Percentiles rank a stretch among this genome's conserved stretches.
Evolutionary conservation across 176 grass and related monocot species (phyloP).

Genomic region (Musa beccarii): DNA sequence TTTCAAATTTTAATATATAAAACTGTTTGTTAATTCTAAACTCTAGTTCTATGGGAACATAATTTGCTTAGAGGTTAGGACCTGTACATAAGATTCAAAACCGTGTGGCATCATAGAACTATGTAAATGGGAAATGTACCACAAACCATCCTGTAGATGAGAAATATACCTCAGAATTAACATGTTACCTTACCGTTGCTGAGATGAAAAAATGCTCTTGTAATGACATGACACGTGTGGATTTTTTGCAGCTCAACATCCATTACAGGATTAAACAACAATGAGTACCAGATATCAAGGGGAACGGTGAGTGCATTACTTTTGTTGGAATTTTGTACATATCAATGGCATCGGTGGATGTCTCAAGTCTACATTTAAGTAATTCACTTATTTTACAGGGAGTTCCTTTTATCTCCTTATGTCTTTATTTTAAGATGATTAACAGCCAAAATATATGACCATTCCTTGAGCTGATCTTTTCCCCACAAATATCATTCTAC

Average conservation of each 20-base stretch:
- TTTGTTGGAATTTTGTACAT: neutral
- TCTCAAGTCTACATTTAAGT: neutral
- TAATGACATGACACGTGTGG: neutral
- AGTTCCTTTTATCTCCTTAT: neutral
- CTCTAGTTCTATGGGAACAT: no score
- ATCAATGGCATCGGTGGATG: neutral
- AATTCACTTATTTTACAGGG: neutral
- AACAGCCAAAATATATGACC: no score
- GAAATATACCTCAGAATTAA: neutral
- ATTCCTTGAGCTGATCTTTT: neutral
- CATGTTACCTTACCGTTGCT: neutral
- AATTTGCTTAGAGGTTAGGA: no score
- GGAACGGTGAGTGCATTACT: constrained; percentile 50
- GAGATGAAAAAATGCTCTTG: neutral
- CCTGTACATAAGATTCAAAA: no score
- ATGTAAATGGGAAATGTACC: no score
- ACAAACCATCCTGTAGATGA: neutral
- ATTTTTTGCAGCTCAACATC: constrained; percentile 60
- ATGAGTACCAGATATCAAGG: constrained; percentile 92
- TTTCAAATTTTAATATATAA: no score
- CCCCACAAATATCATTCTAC: constrained; percentile 12
- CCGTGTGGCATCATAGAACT: no score
- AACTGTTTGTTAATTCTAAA: no score
- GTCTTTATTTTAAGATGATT: no score
- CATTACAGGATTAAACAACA: constrained; percentile 92